phyloP scores from a whole-genome alignment of 306 rosid genomes.

The Quercus gilva region DNA sequence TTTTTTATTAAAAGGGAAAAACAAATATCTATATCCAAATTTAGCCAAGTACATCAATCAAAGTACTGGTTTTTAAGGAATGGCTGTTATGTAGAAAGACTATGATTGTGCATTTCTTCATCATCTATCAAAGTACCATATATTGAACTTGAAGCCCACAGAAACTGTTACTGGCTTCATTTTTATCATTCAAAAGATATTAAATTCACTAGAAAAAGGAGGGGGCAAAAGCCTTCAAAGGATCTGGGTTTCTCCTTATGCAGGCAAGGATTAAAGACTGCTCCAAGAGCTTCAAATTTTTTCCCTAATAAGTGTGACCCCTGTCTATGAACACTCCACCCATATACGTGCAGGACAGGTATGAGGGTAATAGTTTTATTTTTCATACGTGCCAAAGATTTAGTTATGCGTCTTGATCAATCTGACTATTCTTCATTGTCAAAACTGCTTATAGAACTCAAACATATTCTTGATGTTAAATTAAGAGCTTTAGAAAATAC shows the following conservation, averaged over 20 bases:
- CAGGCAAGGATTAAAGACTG: not conserved
- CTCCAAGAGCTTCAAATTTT: constrained; percentile 10
- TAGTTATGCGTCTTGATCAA: not conserved
- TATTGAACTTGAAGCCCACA: not conserved
- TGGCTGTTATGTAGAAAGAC: not conserved
- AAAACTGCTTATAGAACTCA: not conserved
- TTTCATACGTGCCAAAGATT: not conserved
- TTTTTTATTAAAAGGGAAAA: not conserved
- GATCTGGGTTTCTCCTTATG: constrained; percentile 11
- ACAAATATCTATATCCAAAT: not conserved
- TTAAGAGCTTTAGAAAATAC: not conserved
- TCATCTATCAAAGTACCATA: constrained; percentile 17
- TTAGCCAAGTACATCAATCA: not conserved
- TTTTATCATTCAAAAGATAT: constrained; percentile 1
- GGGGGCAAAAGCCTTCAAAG: constrained; percentile 9
- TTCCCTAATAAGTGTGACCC: not conserved
- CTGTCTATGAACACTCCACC: not conserved
- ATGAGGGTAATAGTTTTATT: not conserved
- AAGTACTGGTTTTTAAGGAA: too few relatives aligned
- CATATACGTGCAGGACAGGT: not conserved
- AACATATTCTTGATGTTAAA: not conserved
- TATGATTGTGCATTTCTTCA: not conserved
- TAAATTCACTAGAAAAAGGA: constrained; percentile 5
- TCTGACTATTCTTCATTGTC: not conserved
- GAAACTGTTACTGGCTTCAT: not conserved